Percentiles rank a stretch among this genome's conserved stretches.
Evolutionary conservation across 1,284 basidiomycete genomes (phyloP).

Genomic region (Bjerkandera adusta): DNA sequence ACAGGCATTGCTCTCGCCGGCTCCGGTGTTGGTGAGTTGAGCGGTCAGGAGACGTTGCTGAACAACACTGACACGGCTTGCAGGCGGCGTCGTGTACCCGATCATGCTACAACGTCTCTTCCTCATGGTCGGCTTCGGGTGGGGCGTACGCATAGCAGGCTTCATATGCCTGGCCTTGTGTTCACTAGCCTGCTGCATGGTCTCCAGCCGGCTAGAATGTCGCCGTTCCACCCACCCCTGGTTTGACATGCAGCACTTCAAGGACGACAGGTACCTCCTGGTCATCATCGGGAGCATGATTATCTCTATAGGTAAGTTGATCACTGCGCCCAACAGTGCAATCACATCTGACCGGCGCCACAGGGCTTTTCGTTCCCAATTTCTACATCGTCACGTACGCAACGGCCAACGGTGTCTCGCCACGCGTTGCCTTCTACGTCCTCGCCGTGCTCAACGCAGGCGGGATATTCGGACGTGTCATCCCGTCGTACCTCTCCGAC

Average conservation of each 20-base stretch:
- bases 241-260: constrained; percentile 29
- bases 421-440: constrained; percentile 44
- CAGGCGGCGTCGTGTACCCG: constrained; percentile 68
- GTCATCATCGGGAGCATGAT: constrained; percentile 28
- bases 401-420: constrained; percentile 30
- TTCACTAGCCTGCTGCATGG: constrained; percentile 23
- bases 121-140: constrained; percentile 52
- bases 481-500: constrained; percentile 62
- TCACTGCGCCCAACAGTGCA: no score
- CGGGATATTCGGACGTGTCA: constrained; percentile 55
- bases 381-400: constrained; percentile 62
- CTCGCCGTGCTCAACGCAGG: constrained; percentile 66
- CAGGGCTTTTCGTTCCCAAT: constrained; percentile 25
- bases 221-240: constrained; percentile 17
- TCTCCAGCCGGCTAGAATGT: constrained; percentile 26
- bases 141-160: constrained; percentile 46
- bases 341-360: neutral
- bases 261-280: constrained; percentile 31
- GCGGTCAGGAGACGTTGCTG: constrained; percentile 8
- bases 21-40: constrained; percentile 27
- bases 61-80: neutral
- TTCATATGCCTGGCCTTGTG: constrained; percentile 33
- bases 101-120: constrained; percentile 63
- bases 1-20: constrained; percentile 44
- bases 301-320: constrained; percentile 29